Conservation (phyloP, 2,329 filamentous ascomycete species). For the Parasarocladium wereldwijsianum region DNA sequence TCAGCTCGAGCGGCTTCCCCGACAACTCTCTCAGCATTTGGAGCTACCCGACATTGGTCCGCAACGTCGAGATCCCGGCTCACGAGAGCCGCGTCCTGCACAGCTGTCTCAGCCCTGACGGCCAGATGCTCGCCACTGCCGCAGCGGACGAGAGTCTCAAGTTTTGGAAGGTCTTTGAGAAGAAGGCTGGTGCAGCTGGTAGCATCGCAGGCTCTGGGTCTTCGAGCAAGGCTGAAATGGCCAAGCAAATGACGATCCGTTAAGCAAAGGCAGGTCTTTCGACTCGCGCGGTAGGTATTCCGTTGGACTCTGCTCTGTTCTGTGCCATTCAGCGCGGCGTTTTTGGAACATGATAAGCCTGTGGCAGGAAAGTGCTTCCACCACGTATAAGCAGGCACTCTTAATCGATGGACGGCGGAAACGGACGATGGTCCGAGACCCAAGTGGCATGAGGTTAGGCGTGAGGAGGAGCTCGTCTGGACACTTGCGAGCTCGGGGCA, state of each 20-base stretch:
- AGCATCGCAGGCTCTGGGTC: slow-evolving; percentile 50
- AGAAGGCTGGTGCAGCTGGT: slow-evolving; percentile 68
- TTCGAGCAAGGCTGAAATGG: slow-evolving; percentile 68
- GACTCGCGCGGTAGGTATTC: slow-evolving; percentile 28
- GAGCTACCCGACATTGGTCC: slow-evolving; percentile 94
- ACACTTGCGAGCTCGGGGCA: no score
- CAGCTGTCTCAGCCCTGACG: slow-evolving; percentile 92
- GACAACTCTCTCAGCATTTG: slow-evolving; percentile 98
- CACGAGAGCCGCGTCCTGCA: slow-evolving; percentile 95
- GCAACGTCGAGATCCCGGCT: slow-evolving; percentile 94
- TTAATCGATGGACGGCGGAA: slow-evolving; percentile 10
- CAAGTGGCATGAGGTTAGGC: no score
- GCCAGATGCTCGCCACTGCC: slow-evolving; percentile 93
- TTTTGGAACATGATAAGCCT: slow-evolving; percentile 25
- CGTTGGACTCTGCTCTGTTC: slow-evolving; percentile 19
- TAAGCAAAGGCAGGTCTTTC: slow-evolving; percentile 27
- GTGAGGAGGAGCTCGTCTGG: no score
- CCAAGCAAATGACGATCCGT: slow-evolving; percentile 91
- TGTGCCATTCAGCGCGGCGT: slow-evolving; percentile 36
- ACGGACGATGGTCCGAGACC: slow-evolving; percentile 12
- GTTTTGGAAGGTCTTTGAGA: slow-evolving; percentile 99
- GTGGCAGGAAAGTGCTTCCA: slow-evolving; percentile 33
- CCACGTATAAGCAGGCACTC: slow-evolving; percentile 14
- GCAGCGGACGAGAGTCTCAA: slow-evolving; percentile 94
- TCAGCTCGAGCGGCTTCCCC: slow-evolving; percentile 95